Evolutionary conservation across 2,329 filamentous ascomycete genomes (phyloP).

Genomic region (Alternaria solani): DNA sequence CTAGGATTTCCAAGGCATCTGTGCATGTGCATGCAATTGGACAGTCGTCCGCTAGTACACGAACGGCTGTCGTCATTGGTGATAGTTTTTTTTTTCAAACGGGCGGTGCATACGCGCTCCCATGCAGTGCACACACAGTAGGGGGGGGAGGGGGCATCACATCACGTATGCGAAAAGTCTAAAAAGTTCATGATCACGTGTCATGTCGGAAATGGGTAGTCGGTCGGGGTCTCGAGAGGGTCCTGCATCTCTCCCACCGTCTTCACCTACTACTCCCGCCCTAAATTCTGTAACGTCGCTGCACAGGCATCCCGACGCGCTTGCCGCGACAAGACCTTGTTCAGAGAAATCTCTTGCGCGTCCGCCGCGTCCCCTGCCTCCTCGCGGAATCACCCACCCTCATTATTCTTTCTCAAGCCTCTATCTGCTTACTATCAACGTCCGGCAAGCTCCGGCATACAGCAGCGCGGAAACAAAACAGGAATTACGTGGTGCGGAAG

Average conservation of each 20-base stretch:
- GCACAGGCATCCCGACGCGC: slow-evolving; percentile 27
- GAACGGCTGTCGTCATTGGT: slow-evolving; percentile 27
- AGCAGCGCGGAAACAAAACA: slow-evolving; percentile 36
- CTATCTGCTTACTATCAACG: slow-evolving; percentile 16
- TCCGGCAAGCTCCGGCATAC: slow-evolving; percentile 37
- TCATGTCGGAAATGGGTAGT: not conserved
- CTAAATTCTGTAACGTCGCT: slow-evolving; percentile 23
- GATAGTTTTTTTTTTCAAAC: slow-evolving; percentile 19
- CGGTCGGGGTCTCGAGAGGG: slow-evolving; percentile 3
- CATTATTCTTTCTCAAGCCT: slow-evolving; percentile 12
- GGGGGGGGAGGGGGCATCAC: not conserved
- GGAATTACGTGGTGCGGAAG: slow-evolving; percentile 34
- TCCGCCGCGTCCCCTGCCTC: slow-evolving; percentile 22
- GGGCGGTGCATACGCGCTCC: slow-evolving; percentile 24
- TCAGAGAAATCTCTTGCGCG: slow-evolving; percentile 25
- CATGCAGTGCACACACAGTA: slow-evolving; percentile 18
- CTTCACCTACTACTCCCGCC: slow-evolving; percentile 15
- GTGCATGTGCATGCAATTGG: slow-evolving; percentile 29
- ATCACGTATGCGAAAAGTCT: slow-evolving; percentile 22
- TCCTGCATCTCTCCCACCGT: slow-evolving; percentile 9
- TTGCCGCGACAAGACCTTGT: slow-evolving; percentile 32
- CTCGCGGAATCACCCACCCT: slow-evolving; percentile 9
- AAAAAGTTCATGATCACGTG: slow-evolving; percentile 27
- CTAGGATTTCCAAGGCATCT: slow-evolving; percentile 23
- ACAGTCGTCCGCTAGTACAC: slow-evolving; percentile 24